Evolutionary conservation across 176 grass and related monocot species (phyloP).

Genomic region (Luzula sylvatica): DNA sequence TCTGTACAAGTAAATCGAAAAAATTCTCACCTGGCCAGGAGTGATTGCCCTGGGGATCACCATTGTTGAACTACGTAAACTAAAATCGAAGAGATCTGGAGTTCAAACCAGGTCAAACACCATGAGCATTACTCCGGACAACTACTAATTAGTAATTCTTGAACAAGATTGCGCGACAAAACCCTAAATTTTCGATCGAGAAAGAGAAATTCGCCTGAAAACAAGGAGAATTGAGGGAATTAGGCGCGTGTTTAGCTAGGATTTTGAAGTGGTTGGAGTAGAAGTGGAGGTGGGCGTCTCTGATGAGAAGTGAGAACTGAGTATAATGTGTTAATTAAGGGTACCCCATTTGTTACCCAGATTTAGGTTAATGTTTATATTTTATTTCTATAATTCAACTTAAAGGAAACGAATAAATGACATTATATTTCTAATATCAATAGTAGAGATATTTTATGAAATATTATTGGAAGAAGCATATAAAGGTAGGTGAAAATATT

Average conservation of each 20-base stretch:
- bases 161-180: neutral
- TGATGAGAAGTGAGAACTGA: conserved; percentile 15
- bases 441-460: no score
- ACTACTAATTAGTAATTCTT: neutral
- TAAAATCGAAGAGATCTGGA: conserved; percentile 31
- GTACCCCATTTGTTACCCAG: conserved; percentile 5
- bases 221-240: conserved; percentile 2
- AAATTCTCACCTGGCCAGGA: conserved; percentile 53
- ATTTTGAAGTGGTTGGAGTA: conserved; percentile 38
- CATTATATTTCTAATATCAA: no score
- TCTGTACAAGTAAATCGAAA: neutral
- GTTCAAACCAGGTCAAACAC: conserved; percentile 15
- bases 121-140: conserved; percentile 37
- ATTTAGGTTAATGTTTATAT: neutral
- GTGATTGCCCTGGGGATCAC: conserved; percentile 30
- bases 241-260: conserved; percentile 31
- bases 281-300: conserved; percentile 2
- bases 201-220: neutral
- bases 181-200: neutral
- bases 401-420: no score
- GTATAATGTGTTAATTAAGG: neutral
- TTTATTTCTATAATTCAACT: neutral
- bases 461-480: no score
- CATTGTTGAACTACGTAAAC: conserved; percentile 23
- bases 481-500: no score